Evolutionary conservation across 2,329 filamentous ascomycete genomes (phyloP).

Genomic region (Cladorrhinum sp.): DNA sequence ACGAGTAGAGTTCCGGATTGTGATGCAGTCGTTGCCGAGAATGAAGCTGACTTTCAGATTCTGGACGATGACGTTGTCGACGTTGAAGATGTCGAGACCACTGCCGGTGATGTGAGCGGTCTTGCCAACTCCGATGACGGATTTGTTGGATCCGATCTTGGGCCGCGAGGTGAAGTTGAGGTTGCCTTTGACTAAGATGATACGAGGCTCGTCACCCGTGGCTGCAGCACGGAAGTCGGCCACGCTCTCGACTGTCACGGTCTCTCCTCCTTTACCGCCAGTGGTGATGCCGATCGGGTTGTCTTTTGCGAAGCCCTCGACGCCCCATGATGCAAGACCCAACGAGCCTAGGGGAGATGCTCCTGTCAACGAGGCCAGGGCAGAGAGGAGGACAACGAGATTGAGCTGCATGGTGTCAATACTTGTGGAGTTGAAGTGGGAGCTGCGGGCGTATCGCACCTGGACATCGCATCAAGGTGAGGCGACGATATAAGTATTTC

Average conservation of each 20-base stretch:
- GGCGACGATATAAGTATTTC: not conserved
- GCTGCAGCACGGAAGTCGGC: conserved; percentile 45
- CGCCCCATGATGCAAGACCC: conserved; percentile 22
- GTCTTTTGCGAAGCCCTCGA: conserved; percentile 31
- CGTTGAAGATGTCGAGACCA: conserved; percentile 33
- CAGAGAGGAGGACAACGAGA: conserved; percentile 7
- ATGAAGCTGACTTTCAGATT: conserved; percentile 34
- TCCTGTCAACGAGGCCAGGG: not conserved
- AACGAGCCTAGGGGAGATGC: conserved; percentile 11
- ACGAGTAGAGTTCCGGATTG: conserved; percentile 42
- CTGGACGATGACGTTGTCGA: conserved; percentile 37
- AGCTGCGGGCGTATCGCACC: not conserved
- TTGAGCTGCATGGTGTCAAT: conserved; percentile 16
- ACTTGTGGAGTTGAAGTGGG: not conserved
- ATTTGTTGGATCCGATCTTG: conserved; percentile 43
- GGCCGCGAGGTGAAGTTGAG: conserved; percentile 40
- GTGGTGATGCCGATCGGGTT: conserved; percentile 40
- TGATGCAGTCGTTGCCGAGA: conserved; percentile 41
- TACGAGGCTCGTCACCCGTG: conserved; percentile 38
- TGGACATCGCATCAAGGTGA: not conserved
- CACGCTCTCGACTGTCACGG: conserved; percentile 42
- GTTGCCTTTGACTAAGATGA: conserved; percentile 42
- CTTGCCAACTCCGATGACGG: conserved; percentile 35
- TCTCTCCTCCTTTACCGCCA: conserved; percentile 44
- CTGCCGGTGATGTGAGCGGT: conserved; percentile 34